These are phyloP conservation scores for Apophysomyces elegans DNA, from an alignment of 371 early-diverging fungal species.

Conservation along the genomic window DNA sequence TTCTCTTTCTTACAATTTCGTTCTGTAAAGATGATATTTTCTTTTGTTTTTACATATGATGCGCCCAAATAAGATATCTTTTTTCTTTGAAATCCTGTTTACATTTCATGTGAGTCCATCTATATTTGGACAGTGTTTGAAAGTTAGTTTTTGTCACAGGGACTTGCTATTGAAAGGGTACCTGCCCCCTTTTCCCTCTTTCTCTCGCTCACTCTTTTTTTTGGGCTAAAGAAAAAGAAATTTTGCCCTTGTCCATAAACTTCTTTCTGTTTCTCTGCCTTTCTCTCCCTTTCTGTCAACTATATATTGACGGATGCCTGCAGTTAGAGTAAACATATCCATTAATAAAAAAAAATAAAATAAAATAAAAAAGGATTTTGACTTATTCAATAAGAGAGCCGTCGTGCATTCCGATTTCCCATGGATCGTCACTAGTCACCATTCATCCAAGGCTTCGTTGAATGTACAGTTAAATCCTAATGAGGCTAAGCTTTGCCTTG, in stretches of 20 bases:
- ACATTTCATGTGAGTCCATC: background rate
- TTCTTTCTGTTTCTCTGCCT: too few relatives aligned
- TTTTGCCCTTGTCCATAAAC: too few relatives aligned
- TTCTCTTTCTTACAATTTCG: too few relatives aligned
- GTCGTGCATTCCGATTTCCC: conserved; percentile 1
- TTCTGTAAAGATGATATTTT: background rate
- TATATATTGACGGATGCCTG: too few relatives aligned
- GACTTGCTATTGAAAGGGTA: background rate
- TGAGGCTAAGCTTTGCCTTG: background rate
- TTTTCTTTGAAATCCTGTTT: background rate
- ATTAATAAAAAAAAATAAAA: too few relatives aligned
- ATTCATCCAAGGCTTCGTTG: background rate
- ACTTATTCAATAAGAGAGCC: background rate
- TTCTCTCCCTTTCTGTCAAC: too few relatives aligned
- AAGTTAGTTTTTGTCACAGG: background rate
- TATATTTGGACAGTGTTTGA: background rate
- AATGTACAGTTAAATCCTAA: background rate
- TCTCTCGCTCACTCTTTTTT: too few relatives aligned
- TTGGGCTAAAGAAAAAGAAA: too few relatives aligned
- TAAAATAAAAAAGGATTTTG: too few relatives aligned
- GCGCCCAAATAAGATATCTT: background rate
- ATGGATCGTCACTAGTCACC: conserved; percentile 1
- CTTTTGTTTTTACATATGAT: background rate
- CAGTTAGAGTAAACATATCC: too few relatives aligned
- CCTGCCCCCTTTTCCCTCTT: background rate